Evolutionary conservation across 2,329 filamentous ascomycete species (phyloP), one percentile per base, ranked within the genome.

Genomic region (Neonectria sp.): DNA sequence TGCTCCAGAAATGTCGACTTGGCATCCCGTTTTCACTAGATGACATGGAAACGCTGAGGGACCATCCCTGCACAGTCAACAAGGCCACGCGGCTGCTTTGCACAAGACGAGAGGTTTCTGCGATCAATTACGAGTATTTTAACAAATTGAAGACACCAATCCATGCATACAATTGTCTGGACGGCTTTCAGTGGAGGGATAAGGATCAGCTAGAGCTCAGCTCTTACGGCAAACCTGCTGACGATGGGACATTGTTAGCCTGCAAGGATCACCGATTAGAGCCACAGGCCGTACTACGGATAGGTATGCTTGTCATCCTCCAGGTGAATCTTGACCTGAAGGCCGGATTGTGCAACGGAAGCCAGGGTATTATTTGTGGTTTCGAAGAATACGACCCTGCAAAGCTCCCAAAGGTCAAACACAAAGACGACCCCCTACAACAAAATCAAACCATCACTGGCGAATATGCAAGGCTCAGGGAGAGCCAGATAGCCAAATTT

Each of bases 1-100:
- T 90, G 52, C 80, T 92, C 2, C 83, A 90, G 40, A 89, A 86
- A 63, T 85, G 86, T 52, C 82, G 88, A 1, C 79, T 86, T 17
- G 87, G 88, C 2, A 68, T 79, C 12, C 64, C 70, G 0, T 77
- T 89, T 0, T 73, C 77, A 0, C 27, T 45, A 0, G 69, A 68
- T 0, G 86, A 88, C 9, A 78, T 77, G 3, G 58, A 80, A 0
- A 76, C 83, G 0, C 78, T 90, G 0, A 80, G 88, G 62, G 78
- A 86, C 25, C 84, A 87, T 59, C 66, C 78, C 0, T 82, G 80
- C 4, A 75, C 83, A 5, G 82, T 82, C 0, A 71, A 78, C 0
- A 63, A 68, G 6, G 74, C 69, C 1, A 71, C 71, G 2, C 48
- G 43, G 4, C 61, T 77, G 9, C 59, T 71, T 2, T 67, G 63